Percentiles rank a stretch among this genome's conserved stretches.
phyloP scores from a whole-genome alignment of 352 stramenopile genomes.

The Phytophthora hybrid region DNA sequence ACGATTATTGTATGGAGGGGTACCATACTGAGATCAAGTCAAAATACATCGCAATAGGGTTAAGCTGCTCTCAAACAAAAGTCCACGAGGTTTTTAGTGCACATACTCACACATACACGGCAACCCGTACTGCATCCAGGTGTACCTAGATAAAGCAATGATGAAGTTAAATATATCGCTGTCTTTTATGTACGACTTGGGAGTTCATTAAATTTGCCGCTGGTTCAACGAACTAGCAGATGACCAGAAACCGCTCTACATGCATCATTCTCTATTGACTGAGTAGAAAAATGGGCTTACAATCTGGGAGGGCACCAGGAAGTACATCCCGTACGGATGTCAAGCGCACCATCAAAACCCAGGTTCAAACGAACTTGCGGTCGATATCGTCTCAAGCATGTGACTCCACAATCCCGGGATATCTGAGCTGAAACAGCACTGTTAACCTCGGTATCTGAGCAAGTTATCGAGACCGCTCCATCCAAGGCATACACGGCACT shows the following conservation, averaged over 20 bases:
- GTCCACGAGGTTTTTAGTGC: no score
- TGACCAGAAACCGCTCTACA: slow-evolving; percentile 6
- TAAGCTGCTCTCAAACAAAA: no score
- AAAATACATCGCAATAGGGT: no score
- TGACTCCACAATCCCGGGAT: slow-evolving; percentile 11
- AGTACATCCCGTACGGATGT: slow-evolving; percentile 23
- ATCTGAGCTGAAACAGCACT: slow-evolving; percentile 16
- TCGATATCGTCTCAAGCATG: slow-evolving; percentile 22
- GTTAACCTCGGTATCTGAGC: background rate
- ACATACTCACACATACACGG: background rate
- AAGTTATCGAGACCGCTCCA: background rate
- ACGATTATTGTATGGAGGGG: no score
- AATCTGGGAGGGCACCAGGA: background rate
- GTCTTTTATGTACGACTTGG: background rate
- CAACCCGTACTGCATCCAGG: slow-evolving; percentile 27
- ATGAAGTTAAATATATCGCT: background rate
- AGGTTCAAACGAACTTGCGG: slow-evolving; percentile 17
- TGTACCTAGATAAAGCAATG: slow-evolving; percentile 6
- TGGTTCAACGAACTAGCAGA: background rate
- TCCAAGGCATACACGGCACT: slow-evolving; percentile 4
- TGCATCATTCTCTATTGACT: background rate
- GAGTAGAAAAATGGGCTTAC: background rate
- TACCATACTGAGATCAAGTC: no score
- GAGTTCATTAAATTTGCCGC: background rate
- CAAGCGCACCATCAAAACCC: slow-evolving; percentile 19